Percentiles rank a stretch among this genome's conserved stretches.
These are phyloP conservation scores for Hymenoscyphus scutula DNA, from an alignment of 2,329 filamentous ascomycete genomes.

Conservation along the genomic window DNA sequence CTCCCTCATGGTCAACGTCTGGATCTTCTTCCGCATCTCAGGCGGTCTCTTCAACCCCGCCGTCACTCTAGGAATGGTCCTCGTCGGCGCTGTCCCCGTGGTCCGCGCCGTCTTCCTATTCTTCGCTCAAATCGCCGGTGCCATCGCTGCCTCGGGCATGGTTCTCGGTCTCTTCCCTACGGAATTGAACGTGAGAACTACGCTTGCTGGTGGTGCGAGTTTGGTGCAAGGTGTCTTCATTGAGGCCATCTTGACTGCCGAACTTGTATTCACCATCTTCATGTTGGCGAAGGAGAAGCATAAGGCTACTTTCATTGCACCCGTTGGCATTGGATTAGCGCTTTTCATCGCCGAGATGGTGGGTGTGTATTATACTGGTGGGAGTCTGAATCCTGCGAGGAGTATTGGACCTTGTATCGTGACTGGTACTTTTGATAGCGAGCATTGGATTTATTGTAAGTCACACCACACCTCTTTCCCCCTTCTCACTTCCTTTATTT, in stretches of 20 bases:
- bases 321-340: constrained; percentile 45
- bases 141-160: constrained; percentile 42
- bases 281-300: constrained; percentile 51
- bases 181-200: constrained; percentile 41
- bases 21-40: constrained; percentile 53
- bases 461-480: not conserved
- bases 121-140: constrained; percentile 37
- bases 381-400: constrained; percentile 48
- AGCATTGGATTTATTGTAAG: constrained; percentile 49
- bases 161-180: constrained; percentile 39
- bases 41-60: constrained; percentile 53
- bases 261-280: constrained; percentile 49
- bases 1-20: constrained; percentile 50
- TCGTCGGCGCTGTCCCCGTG: constrained; percentile 37
- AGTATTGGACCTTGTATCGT: constrained; percentile 49
- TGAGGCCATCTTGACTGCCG: constrained; percentile 48
- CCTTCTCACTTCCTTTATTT: not conserved
- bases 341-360: constrained; percentile 48
- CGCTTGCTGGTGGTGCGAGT: constrained; percentile 41
- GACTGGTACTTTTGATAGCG: constrained; percentile 41
- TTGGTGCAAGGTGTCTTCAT: constrained; percentile 48
- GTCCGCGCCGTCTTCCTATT: constrained; percentile 36
- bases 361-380: constrained; percentile 42
- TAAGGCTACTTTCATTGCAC: constrained; percentile 45
- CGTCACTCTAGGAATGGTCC: constrained; percentile 40